Conservation (phyloP, 768 basidiomycete species). For the Collybia mongolica region DNA sequence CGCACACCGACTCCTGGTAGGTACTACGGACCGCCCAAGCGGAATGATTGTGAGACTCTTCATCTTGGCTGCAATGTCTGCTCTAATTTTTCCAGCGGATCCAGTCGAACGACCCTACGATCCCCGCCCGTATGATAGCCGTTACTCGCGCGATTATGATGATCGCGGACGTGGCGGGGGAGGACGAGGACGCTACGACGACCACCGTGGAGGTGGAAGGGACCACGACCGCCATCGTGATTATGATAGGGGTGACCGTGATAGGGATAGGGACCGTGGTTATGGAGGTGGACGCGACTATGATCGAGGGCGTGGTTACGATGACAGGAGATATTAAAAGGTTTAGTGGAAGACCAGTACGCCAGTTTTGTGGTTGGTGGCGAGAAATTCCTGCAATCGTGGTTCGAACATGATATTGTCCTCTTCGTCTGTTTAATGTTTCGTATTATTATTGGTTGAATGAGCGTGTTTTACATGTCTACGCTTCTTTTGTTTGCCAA, state of each 20-base stretch:
- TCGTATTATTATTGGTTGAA: too few species aligned
- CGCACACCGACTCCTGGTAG: slow-evolving; percentile 92
- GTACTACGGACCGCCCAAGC: slow-evolving; percentile 93
- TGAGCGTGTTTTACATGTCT: too few species aligned
- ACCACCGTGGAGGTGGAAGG: slow-evolving; percentile 45
- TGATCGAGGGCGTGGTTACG: slow-evolving; percentile 23
- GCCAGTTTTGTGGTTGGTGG: too few species aligned
- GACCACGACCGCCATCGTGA: slow-evolving; percentile 43
- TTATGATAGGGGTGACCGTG: slow-evolving; percentile 44
- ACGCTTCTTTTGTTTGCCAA: too few species aligned
- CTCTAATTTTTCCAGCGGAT: slow-evolving; percentile 11
- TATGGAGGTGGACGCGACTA: slow-evolving; percentile 22
- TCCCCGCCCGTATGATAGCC: slow-evolving; percentile 88
- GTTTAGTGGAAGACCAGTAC: too few species aligned
- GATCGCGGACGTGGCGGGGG: slow-evolving; percentile 49
- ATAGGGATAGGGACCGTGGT: slow-evolving; percentile 37
- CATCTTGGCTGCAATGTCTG: not conserved
- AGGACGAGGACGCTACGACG: slow-evolving; percentile 42
- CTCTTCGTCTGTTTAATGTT: too few species aligned
- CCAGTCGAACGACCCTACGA: slow-evolving; percentile 86
- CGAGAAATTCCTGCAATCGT: too few species aligned
- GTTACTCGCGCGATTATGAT: slow-evolving; percentile 71
- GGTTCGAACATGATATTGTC: too few species aligned
- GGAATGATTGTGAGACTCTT: slow-evolving; percentile 51
- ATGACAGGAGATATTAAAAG: slow-evolving; percentile 26